A percentile compares a stretch with the other conserved stretches of the same genome.
Evolutionary conservation across 306 rosid species (phyloP).

Genomic region (Pyrus pyrifolia): DNA sequence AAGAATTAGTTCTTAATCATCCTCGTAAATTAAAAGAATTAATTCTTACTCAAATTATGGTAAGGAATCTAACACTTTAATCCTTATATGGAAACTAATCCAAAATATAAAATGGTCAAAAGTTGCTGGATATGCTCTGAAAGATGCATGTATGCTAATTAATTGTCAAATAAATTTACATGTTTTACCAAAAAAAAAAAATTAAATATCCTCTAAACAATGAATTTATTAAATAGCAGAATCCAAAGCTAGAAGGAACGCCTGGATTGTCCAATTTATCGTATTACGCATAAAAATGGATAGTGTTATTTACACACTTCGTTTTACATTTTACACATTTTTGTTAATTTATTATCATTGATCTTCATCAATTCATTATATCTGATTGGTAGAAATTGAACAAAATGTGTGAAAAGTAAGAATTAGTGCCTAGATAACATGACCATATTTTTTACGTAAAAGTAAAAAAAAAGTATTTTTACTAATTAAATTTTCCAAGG

Average conservation of each 20-base stretch:
- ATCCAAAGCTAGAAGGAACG: not conserved
- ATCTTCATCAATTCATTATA: no score
- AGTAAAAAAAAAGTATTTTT: not conserved
- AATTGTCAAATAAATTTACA: not conserved
- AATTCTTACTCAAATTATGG: not conserved
- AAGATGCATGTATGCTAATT: not conserved
- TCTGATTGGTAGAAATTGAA: no score
- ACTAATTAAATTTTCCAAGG: not conserved
- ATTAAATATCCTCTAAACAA: not conserved
- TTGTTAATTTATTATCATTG: no score
- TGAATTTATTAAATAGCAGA: not conserved
- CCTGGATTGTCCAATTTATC: not conserved
- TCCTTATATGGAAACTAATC: not conserved
- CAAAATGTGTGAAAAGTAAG: no score
- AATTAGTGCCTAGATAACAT: fast-evolving
- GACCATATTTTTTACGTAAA: not conserved
- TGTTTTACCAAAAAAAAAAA: not conserved
- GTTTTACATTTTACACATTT: no score
- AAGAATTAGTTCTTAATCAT: not conserved
- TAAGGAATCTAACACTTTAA: not conserved
- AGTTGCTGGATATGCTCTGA: not conserved
- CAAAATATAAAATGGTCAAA: not conserved
- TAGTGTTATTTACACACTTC: no score
- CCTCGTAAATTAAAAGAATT: not conserved
- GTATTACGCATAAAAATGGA: not conserved